These are phyloP conservation scores for Monosporascus sp. DNA, from an alignment of 2,329 filamentous ascomycete species.

Conservation along the genomic window DNA sequence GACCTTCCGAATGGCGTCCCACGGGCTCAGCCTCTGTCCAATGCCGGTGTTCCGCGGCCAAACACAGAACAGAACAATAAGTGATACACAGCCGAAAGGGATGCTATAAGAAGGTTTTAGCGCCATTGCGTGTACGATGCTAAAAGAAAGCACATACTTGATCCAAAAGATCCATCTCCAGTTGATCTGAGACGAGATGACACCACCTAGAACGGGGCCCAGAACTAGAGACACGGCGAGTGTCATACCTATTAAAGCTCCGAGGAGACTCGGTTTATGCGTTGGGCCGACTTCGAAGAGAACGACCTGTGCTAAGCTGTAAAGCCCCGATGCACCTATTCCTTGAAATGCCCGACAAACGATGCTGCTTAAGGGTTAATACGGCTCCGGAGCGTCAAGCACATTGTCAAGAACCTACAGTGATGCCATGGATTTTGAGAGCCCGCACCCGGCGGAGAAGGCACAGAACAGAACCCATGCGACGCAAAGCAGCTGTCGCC, in stretches of 20 bases:
- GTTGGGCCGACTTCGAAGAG: constrained; percentile 52
- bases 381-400: not conserved
- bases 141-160: constrained; percentile 39
- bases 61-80: constrained; percentile 41
- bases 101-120: constrained; percentile 32
- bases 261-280: constrained; percentile 47
- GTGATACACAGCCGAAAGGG: constrained; percentile 42
- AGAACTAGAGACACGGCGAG: constrained; percentile 54
- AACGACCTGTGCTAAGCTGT: constrained; percentile 53
- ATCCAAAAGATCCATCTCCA: constrained; percentile 60
- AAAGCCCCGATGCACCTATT: constrained; percentile 56
- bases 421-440: constrained; percentile 44
- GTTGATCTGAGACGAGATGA: constrained; percentile 45
- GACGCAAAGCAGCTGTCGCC: constrained; percentile 41
- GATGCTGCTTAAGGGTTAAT: constrained; percentile 38
- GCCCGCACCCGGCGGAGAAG: constrained; percentile 50
- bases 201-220: constrained; percentile 53
- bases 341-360: constrained; percentile 55
- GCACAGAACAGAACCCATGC: constrained; percentile 51
- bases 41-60: constrained; percentile 37
- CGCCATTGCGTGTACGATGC: not conserved
- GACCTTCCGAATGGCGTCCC: constrained; percentile 40
- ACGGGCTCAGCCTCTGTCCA: constrained; percentile 28
- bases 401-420: constrained; percentile 34
- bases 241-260: constrained; percentile 50